Evolutionary conservation across 257 asterid genomes (phyloP), one percentile per base, ranked within the genome.

Genomic region (Agastache rugosa): DNA sequence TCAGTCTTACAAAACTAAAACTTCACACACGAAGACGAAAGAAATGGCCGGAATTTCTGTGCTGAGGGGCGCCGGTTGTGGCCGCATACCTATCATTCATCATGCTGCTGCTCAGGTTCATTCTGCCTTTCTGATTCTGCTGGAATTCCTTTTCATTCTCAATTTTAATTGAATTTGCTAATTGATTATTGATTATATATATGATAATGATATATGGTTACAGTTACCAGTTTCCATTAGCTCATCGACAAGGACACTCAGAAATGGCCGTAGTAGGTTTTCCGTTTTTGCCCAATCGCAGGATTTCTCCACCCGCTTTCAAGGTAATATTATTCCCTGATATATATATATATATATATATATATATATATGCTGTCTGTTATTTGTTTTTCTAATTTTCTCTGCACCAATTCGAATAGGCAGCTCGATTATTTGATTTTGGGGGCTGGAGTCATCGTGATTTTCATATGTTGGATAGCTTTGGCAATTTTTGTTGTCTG

Each of bases 301-400:
- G 80, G 97, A 90, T 74, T 66, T 92, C 60, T 86, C 93, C 54
- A 41, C 85, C 81, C 96, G 99, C 75, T 76, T 92, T 81, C 99
- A 91, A 90, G 97, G 99, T 94, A n/a, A n/a, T n/a, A n/a, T n/a
- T n/a, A n/a, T n/a, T n/a, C n/a, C n/a, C n/a, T n/a, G n/a, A n/a
- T n/a, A n/a, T n/a, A n/a, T n/a, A n/a, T n/a, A n/a, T n/a, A n/a
- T n/a, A n/a, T n/a, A n/a, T n/a, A n/a, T n/a, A n/a, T n/a, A n/a
- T n/a, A n/a, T n/a, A n/a, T n/a, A n/a, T n/a, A n/a, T n/a, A n/a
- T n/a, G n/a, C n/a, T n/a, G n/a, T n/a, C n/a, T n/a, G 8, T 23
- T 23, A 11, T 58, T 0, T 58, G 8, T 50, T 15, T 47, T 11
- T 55, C 31, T 54, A 29, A 54, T 54, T 10, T 53, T 65, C 0